Percentiles rank a stretch among this genome's conserved stretches.
phyloP scores from a whole-genome alignment of 371 early-diverging fungal species.

The Batkoa obscura region DNA sequence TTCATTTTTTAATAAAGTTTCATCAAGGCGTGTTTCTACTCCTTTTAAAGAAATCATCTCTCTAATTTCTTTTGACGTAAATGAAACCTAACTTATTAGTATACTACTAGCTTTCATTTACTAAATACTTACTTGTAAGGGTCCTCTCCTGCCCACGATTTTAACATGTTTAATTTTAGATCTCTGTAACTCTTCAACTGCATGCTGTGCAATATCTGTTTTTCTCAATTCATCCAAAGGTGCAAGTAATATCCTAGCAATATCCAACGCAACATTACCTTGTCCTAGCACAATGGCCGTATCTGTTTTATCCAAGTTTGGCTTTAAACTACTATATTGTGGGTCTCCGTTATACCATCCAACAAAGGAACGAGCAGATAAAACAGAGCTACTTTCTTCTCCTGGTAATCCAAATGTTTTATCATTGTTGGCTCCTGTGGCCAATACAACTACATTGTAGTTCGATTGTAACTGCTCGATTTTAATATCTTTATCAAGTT shows the following conservation, averaged over 20 bases:
- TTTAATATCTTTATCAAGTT: constrained; percentile 28
- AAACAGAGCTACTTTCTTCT: constrained; percentile 27
- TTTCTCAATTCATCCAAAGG: constrained; percentile 48
- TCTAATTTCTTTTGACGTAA: constrained; percentile 88
- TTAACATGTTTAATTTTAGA: constrained; percentile 62
- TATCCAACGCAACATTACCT: constrained; percentile 93
- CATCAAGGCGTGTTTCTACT: constrained; percentile 35
- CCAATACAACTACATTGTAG: constrained; percentile 67
- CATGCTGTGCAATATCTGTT: constrained; percentile 75
- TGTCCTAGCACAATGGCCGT: constrained; percentile 67
- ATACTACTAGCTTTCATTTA: too few species aligned
- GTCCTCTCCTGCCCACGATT: constrained; percentile 81
- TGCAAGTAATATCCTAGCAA: constrained; percentile 71
- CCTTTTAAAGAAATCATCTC: constrained; percentile 67
- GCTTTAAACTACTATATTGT: constrained; percentile 15
- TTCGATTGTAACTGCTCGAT: constrained; percentile 30
- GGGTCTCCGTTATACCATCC: constrained; percentile 94
- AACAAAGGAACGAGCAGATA: constrained; percentile 74
- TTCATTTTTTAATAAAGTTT: constrained; percentile 19
- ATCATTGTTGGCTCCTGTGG: constrained; percentile 75
- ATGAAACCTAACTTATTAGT: constrained; percentile 20
- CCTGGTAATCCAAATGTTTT: constrained; percentile 47
- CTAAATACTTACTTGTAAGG: constrained; percentile 37
- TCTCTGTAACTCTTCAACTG: constrained; percentile 41
- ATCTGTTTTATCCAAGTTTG: constrained; percentile 43